These are phyloP conservation scores for Candida sp. DNA, from an alignment of 1,139 yeast species.

Conservation along the genomic window DNA sequence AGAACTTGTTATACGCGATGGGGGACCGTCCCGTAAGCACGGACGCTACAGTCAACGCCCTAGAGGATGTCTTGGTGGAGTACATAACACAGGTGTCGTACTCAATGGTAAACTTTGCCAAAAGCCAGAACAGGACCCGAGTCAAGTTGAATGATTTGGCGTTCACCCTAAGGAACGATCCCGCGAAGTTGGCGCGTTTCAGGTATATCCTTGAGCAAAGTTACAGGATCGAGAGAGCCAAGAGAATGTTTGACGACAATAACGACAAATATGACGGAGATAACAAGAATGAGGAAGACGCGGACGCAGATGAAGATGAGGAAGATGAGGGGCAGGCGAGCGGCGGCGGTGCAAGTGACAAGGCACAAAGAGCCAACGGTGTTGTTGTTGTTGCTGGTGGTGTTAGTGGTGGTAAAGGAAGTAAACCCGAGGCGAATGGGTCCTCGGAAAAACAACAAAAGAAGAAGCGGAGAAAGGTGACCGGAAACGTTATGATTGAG, in stretches of 20 bases:
- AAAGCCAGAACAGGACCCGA: slow-evolving; percentile 60
- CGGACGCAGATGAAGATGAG: slow-evolving; percentile 10
- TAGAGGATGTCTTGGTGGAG: slow-evolving; percentile 85
- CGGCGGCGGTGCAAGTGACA: background rate
- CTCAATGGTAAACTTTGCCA: slow-evolving; percentile 26
- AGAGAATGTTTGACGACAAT: slow-evolving; percentile 64
- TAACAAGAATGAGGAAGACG: slow-evolving; percentile 14
- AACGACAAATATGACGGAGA: slow-evolving; percentile 16
- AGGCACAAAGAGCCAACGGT: slow-evolving; percentile 1
- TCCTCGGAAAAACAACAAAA: background rate
- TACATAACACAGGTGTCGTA: slow-evolving; percentile 66
- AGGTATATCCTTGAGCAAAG: slow-evolving; percentile 79
- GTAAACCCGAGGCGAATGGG: background rate
- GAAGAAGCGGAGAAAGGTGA: slow-evolving; percentile 16
- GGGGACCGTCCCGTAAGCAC: slow-evolving; percentile 87
- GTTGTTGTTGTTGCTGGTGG: no score
- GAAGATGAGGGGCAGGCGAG: slow-evolving; percentile 6
- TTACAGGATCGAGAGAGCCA: slow-evolving; percentile 77
- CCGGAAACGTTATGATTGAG: slow-evolving; percentile 16
- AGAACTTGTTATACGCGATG: slow-evolving; percentile 77
- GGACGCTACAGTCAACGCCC: slow-evolving; percentile 74
- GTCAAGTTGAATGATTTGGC: slow-evolving; percentile 89
- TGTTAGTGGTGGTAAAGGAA: background rate
- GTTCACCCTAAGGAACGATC: slow-evolving; percentile 83
- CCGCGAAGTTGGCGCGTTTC: slow-evolving; percentile 82